phyloP scores from a whole-genome alignment of 306 rosid genomes.

The Glycine latifolia region DNA sequence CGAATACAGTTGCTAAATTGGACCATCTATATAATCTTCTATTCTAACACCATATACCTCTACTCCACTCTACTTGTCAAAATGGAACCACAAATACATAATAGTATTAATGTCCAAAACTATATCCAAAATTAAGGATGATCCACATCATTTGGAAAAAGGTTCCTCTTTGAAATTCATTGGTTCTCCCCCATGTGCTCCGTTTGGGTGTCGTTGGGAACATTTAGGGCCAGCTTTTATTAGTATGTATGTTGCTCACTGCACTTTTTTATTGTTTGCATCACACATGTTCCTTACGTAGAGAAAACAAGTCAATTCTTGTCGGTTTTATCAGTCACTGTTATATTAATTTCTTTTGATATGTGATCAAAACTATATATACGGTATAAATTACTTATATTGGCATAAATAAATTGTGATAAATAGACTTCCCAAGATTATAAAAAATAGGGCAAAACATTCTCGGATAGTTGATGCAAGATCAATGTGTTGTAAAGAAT shows the following conservation, averaged over 20 bases:
- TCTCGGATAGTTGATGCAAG: neutral
- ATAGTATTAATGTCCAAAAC: neutral
- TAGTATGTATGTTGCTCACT: slow-evolving; percentile 17
- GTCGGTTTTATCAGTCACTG: slow-evolving; percentile 46
- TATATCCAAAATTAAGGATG: neutral
- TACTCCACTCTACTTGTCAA: slow-evolving; percentile 42
- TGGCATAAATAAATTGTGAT: neutral
- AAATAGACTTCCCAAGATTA: neutral
- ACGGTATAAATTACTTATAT: neutral
- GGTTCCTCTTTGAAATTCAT: slow-evolving; percentile 23
- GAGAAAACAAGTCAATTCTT: slow-evolving; percentile 42
- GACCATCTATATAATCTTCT: slow-evolving; percentile 40
- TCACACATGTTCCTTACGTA: slow-evolving; percentile 15
- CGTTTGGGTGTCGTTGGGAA: slow-evolving; percentile 45
- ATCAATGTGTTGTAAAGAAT: neutral
- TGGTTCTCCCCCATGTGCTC: slow-evolving; percentile 57
- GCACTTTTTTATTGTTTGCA: slow-evolving; percentile 33
- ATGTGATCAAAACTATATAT: neutral
- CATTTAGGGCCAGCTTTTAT: slow-evolving; percentile 56
- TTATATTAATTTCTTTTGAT: neutral
- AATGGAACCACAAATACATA: slow-evolving; percentile 27
- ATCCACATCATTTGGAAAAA: slow-evolving; percentile 16
- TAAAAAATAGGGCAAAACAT: neutral
- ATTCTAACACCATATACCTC: neutral
- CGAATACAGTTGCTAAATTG: slow-evolving; percentile 48